Evolutionary conservation across 1,284 basidiomycete species (phyloP).

Genomic region (Apiotrichum montevideense): DNA sequence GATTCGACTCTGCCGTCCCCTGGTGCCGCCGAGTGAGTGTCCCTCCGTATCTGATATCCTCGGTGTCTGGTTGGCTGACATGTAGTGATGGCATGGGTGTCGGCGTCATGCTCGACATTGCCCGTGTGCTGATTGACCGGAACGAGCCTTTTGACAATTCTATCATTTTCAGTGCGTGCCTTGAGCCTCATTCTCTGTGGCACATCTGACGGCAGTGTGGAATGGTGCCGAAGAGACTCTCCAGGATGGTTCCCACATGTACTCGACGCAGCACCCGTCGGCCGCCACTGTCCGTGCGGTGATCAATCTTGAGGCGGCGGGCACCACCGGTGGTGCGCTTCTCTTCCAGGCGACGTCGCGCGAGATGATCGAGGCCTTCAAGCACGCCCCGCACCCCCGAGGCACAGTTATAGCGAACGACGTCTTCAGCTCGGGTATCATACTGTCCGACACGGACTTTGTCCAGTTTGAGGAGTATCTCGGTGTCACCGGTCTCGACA

Average conservation of each 20-base stretch:
- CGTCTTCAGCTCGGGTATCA: conserved; percentile 84
- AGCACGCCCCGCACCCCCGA: conserved; percentile 75
- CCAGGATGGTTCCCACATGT: conserved; percentile 93
- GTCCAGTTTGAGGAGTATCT: conserved; percentile 91
- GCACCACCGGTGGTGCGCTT: conserved; percentile 78
- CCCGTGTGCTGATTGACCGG: conserved; percentile 69
- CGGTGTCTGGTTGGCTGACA: neutral
- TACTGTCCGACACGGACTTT: conserved; percentile 89
- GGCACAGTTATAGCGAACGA: conserved; percentile 91
- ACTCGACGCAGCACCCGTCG: conserved; percentile 75
- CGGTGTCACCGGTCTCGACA: conserved; percentile 80
- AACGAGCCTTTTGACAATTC: conserved; percentile 69
- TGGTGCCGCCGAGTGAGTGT: conserved; percentile 66
- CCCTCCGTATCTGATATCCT: no score
- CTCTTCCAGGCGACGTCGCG: conserved; percentile 94
- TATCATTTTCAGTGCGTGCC: conserved; percentile 70
- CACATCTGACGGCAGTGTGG: conserved; percentile 59
- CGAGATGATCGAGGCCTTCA: conserved; percentile 89
- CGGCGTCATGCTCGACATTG: conserved; percentile 86
- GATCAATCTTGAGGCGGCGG: conserved; percentile 59
- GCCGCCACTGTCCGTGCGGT: conserved; percentile 73
- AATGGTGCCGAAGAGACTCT: conserved; percentile 80
- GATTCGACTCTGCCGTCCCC: conserved; percentile 62
- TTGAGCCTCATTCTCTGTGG: neutral
- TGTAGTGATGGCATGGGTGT: conserved; percentile 70